Conservation (phyloP, 1,139 yeast species). For the Diutina pseudorugosa region DNA sequence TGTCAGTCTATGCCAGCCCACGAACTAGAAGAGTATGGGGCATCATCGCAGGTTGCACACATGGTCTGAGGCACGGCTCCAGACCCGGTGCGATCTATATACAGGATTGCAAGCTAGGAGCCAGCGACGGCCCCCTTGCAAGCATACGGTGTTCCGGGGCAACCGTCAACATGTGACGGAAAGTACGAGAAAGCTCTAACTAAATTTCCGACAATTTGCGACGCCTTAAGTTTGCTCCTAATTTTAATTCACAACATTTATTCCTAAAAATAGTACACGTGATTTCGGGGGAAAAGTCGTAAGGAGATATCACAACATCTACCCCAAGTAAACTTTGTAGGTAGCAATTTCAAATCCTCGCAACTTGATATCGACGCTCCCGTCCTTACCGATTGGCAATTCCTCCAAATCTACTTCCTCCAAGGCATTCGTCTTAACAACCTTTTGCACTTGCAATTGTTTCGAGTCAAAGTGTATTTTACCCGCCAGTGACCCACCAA, state of each 20-base stretch:
- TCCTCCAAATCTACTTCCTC: conserved; percentile 41
- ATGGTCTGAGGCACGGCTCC: not conserved
- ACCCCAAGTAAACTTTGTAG: conserved; percentile 23
- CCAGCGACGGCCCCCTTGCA: not conserved
- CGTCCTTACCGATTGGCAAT: conserved; percentile 12
- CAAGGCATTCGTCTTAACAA: conserved; percentile 52
- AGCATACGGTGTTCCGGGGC: not conserved
- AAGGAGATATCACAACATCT: not conserved
- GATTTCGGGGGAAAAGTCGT: not conserved
- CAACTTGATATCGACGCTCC: conserved; percentile 32
- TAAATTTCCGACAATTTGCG: not conserved
- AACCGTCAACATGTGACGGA: not conserved
- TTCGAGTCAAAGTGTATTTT: conserved; percentile 23
- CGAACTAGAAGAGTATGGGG: not conserved
- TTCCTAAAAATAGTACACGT: not conserved
- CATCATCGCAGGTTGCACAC: not conserved
- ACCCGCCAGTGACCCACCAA: conserved; percentile 65
- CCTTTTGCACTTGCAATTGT: conserved; percentile 31
- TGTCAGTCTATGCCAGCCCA: not conserved
- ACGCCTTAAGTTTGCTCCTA: not conserved
- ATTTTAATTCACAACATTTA: not conserved
- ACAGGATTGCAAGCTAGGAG: not conserved
- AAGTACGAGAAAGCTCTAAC: not conserved
- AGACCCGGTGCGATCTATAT: not conserved
- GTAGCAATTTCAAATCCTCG: conserved; percentile 76